A percentile compares a stretch with the other conserved stretches of the same genome.
Evolutionary conservation across 2,329 filamentous ascomycete genomes (phyloP).

Genomic region (Aspergillus sclerotialis): DNA sequence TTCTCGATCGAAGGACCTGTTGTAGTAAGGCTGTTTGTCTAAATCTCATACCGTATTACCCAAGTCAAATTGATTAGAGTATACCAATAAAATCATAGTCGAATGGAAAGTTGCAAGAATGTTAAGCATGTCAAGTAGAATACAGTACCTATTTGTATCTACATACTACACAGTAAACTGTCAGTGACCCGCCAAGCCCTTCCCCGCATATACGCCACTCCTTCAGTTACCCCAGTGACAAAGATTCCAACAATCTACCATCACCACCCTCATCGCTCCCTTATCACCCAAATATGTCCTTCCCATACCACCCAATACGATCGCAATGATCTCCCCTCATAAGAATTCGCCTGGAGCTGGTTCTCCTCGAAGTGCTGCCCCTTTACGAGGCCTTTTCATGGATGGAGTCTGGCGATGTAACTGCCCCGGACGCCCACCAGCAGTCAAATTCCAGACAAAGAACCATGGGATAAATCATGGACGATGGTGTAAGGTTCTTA

Average conservation of each 20-base stretch:
- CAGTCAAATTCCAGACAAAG: slow-evolving; percentile 50
- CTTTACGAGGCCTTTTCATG: slow-evolving; percentile 32
- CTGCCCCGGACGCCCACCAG: slow-evolving; percentile 48
- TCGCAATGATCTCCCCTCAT: slow-evolving; percentile 18
- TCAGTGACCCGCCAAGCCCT: too few species aligned
- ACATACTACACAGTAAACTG: too few species aligned
- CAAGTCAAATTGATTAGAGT: too few species aligned
- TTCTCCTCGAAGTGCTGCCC: slow-evolving; percentile 16
- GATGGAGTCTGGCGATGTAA: slow-evolving; percentile 48
- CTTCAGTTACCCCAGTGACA: too few species aligned
- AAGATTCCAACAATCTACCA: background rate
- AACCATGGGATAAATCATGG: slow-evolving; percentile 52
- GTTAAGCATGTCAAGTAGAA: too few species aligned
- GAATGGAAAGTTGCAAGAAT: too few species aligned
- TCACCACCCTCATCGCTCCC: background rate
- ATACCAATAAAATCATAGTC: too few species aligned
- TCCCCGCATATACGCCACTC: too few species aligned
- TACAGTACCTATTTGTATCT: too few species aligned
- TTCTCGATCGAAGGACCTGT: too few species aligned
- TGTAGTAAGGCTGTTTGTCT: too few species aligned
- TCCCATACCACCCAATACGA: background rate
- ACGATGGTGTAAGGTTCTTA: slow-evolving; percentile 46
- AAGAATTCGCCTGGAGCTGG: slow-evolving; percentile 5
- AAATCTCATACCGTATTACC: too few species aligned
- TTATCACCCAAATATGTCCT: background rate